A percentile compares a stretch with the other conserved stretches of the same genome.
Conservation (phyloP, 306 rosid genomes). For the Quercus dentata region DNA sequence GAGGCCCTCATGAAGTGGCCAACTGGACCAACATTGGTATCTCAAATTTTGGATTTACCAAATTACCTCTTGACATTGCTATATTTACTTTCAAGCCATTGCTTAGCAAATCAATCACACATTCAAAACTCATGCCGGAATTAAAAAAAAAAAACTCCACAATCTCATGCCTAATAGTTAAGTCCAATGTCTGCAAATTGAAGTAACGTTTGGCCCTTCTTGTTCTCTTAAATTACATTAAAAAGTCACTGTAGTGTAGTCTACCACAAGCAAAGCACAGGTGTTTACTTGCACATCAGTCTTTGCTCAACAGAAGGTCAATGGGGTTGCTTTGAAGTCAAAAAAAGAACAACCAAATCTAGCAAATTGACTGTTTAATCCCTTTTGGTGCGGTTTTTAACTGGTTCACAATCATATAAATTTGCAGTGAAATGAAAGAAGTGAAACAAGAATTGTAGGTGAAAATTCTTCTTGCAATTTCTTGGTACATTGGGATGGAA, state of each 20-base stretch:
- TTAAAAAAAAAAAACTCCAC: background rate
- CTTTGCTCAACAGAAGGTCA: background rate
- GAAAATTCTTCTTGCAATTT: no score
- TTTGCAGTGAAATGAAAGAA: no score
- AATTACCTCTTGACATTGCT: background rate
- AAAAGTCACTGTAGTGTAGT: background rate
- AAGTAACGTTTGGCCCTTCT: background rate
- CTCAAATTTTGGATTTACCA: background rate
- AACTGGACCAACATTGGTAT: background rate
- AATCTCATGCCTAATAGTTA: background rate
- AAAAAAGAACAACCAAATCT: background rate
- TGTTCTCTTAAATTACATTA: background rate
- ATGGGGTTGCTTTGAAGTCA: constrained; percentile 4
- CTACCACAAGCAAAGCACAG: background rate
- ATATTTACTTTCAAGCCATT: background rate
- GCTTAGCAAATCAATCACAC: background rate
- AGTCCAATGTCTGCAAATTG: background rate
- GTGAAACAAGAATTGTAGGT: no score
- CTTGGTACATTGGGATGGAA: no score
- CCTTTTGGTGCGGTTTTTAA: background rate
- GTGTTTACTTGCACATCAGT: background rate
- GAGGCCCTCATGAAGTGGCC: constrained; percentile 16
- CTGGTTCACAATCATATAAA: no score
- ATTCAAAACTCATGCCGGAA: background rate
- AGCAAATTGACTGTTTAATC: background rate